Percentiles rank a stretch among this genome's conserved stretches.
phyloP scores from a whole-genome alignment of 495 filamentous ascomycete species.

The Patellaria atrata region DNA sequence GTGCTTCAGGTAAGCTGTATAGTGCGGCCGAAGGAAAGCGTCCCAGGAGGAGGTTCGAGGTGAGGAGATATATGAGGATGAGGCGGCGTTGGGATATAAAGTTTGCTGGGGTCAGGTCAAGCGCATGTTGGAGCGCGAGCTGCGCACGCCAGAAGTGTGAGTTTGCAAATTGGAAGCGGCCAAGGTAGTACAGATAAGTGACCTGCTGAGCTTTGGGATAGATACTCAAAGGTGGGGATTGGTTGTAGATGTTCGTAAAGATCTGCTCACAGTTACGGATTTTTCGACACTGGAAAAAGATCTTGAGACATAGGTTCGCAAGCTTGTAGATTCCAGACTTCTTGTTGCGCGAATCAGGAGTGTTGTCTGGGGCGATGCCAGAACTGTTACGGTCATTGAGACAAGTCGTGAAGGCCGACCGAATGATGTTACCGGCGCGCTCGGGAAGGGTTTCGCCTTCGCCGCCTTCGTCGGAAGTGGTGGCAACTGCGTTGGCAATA shows the following conservation, averaged over 20 bases:
- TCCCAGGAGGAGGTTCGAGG: conserved; percentile 70
- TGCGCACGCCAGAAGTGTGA: conserved; percentile 65
- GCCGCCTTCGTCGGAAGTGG: conserved; percentile 37
- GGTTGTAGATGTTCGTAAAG: conserved; percentile 74
- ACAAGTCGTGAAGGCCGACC: conserved; percentile 82
- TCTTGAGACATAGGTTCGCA: conserved; percentile 79
- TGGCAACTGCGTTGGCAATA: conserved; percentile 38
- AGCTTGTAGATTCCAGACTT: conserved; percentile 78
- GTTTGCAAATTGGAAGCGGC: conserved; percentile 72
- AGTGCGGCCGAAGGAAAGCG: conserved; percentile 60
- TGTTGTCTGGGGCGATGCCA: conserved; percentile 43
- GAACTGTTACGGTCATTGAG: conserved; percentile 73
- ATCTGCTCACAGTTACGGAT: conserved; percentile 62
- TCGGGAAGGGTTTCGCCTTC: conserved; percentile 67
- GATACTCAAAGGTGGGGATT: conserved; percentile 58
- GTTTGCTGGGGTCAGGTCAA: conserved; percentile 51
- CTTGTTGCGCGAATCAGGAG: conserved; percentile 69
- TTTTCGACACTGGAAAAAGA: conserved; percentile 65
- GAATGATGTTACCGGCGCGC: conserved; percentile 69
- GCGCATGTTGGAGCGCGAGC: conserved; percentile 60
- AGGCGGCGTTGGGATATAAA: conserved; percentile 57
- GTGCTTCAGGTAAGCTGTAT: conserved; percentile 56
- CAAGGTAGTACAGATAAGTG: conserved; percentile 89
- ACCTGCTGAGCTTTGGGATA: conserved; percentile 83
- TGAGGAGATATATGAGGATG: conserved; percentile 74